Evolutionary conservation across 495 filamentous ascomycete genomes (phyloP).

Genomic region (Xylaria grammica): DNA sequence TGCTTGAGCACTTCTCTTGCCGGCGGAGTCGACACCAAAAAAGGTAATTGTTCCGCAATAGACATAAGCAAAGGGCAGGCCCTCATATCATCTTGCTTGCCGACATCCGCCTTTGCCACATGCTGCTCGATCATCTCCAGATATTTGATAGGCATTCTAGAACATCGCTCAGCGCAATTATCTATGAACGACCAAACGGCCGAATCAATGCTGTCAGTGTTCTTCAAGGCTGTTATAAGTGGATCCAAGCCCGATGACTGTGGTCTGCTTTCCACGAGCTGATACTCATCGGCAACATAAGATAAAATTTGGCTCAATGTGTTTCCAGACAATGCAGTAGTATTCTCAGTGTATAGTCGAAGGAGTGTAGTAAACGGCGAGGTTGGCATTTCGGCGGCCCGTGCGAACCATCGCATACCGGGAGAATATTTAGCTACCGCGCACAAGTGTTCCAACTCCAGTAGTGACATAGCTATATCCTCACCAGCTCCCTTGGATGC

Average conservation of each 20-base stretch:
- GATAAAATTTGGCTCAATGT: constrained; percentile 52
- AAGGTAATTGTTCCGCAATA: constrained; percentile 79
- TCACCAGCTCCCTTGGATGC: constrained; percentile 34
- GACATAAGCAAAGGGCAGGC: constrained; percentile 64
- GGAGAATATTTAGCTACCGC: constrained; percentile 77
- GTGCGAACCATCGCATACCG: constrained; percentile 78
- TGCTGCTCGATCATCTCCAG: constrained; percentile 56
- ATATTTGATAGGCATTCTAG: constrained; percentile 77
- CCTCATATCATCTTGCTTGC: constrained; percentile 31
- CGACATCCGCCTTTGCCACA: constrained; percentile 29
- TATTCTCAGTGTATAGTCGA: constrained; percentile 54
- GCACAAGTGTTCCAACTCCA: constrained; percentile 77
- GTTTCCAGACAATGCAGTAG: constrained; percentile 45
- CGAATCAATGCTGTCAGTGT: constrained; percentile 23
- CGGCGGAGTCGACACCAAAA: constrained; percentile 56
- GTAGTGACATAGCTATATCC: constrained; percentile 57
- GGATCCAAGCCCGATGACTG: constrained; percentile 51
- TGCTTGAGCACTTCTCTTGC: constrained; percentile 25
- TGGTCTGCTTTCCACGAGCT: constrained; percentile 45
- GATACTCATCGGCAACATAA: constrained; percentile 56
- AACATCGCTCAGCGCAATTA: constrained; percentile 73
- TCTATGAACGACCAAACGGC: constrained; percentile 72
- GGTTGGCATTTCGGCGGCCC: constrained; percentile 52
- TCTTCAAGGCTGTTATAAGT: constrained; percentile 56
- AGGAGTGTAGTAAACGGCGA: constrained; percentile 71